Evolutionary conservation across 352 stramenopile genomes (phyloP).

Genomic region (Phytophthora multivora): DNA sequence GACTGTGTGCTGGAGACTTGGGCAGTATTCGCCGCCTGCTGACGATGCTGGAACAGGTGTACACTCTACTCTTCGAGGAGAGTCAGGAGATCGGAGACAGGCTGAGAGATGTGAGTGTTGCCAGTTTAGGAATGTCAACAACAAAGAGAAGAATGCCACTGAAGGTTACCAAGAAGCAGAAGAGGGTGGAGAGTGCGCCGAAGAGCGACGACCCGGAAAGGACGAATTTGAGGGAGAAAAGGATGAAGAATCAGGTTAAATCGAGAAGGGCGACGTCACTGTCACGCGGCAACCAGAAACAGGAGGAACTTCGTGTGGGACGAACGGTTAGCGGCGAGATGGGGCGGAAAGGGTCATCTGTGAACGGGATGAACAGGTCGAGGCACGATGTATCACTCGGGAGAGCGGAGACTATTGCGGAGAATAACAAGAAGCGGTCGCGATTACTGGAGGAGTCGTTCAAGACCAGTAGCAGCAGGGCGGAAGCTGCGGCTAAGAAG

Average conservation of each 20-base stretch:
- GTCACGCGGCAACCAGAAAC: slow-evolving; percentile 11
- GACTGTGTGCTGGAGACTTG: slow-evolving; percentile 60
- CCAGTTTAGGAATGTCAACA: slow-evolving; percentile 20
- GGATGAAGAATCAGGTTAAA: neutral
- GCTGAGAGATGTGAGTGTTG: slow-evolving; percentile 26
- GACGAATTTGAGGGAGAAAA: slow-evolving; percentile 10
- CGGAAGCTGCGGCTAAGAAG: slow-evolving; percentile 16
- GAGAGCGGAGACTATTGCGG: slow-evolving; percentile 24
- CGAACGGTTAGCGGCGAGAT: slow-evolving; percentile 5
- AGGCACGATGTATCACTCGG: slow-evolving; percentile 1
- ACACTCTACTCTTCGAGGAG: slow-evolving; percentile 57
- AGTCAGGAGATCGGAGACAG: slow-evolving; percentile 27
- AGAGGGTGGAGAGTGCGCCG: slow-evolving; percentile 2
- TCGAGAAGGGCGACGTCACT: neutral
- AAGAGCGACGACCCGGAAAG: slow-evolving; percentile 22
- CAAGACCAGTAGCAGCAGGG: slow-evolving; percentile 19
- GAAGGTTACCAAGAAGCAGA: slow-evolving; percentile 30
- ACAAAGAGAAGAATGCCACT: slow-evolving; percentile 11
- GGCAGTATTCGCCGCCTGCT: slow-evolving; percentile 56
- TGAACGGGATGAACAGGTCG: slow-evolving; percentile 1
- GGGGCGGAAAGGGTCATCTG: neutral
- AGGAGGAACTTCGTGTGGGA: slow-evolving; percentile 31
- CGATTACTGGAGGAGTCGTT: slow-evolving; percentile 25
- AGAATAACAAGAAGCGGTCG: slow-evolving; percentile 44
- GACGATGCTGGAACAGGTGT: slow-evolving; percentile 63